Conservation (phyloP, 768 basidiomycete genomes). For the Auriscalpium microsporum region DNA sequence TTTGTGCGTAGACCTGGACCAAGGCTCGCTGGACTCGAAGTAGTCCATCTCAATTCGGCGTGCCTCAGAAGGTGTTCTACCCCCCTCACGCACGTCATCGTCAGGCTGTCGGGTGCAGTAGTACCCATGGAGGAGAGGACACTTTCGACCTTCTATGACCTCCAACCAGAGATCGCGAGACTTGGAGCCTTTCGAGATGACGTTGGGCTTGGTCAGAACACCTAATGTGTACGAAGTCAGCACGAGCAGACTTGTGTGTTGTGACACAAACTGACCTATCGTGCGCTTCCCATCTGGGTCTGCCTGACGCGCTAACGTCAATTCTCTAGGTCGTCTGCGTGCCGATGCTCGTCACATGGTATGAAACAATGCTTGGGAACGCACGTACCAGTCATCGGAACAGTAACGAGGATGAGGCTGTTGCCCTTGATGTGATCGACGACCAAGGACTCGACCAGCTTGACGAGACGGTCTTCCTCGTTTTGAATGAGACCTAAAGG, state of each 20-base stretch:
- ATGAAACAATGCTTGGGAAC: neutral
- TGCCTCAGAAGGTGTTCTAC: constrained; percentile 24
- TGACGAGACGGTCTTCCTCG: constrained; percentile 28
- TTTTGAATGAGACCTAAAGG: constrained; percentile 40
- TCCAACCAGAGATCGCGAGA: constrained; percentile 31
- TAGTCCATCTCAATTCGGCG: constrained; percentile 27
- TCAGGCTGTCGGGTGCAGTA: constrained; percentile 35
- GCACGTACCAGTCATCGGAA: constrained; percentile 43
- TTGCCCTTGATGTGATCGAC: constrained; percentile 41
- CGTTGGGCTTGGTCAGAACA: constrained; percentile 45
- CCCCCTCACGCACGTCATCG: constrained; percentile 26
- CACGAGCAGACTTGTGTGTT: neutral
- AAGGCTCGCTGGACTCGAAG: constrained; percentile 29
- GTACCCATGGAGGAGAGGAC: constrained; percentile 34
- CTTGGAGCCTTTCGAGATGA: constrained; percentile 26
- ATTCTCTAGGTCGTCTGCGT: constrained; percentile 49
- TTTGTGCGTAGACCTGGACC: constrained; percentile 22
- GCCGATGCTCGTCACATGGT: neutral
- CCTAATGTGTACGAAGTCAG: constrained; percentile 20
- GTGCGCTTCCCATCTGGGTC: constrained; percentile 44
- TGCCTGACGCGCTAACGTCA: constrained; percentile 34
- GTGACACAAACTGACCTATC: constrained; percentile 28
- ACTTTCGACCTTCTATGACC: constrained; percentile 29
- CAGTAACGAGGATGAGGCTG: constrained; percentile 43
- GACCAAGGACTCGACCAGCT: constrained; percentile 42